Evolutionary conservation across 441 rosid genomes (phyloP).

Genomic region (Pelargonium citronellum): DNA sequence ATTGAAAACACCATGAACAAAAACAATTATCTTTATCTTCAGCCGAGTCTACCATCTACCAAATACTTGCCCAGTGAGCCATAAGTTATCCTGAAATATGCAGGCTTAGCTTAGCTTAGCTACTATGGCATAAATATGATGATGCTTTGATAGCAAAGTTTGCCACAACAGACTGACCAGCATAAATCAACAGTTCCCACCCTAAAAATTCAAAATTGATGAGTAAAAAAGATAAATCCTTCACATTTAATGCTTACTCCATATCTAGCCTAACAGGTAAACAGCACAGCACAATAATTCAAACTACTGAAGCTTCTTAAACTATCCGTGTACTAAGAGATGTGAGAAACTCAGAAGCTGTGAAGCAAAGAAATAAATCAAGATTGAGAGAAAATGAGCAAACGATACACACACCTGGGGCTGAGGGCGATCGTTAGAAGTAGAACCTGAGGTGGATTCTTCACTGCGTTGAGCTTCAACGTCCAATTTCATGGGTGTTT

Average conservation of each 20-base stretch:
- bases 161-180: not conserved
- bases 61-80: not conserved
- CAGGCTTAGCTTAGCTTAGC: not conserved
- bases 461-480: slow-evolving; percentile 19
- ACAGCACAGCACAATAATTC: not conserved
- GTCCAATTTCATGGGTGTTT: slow-evolving; percentile 11
- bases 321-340: not conserved
- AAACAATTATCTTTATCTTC: too few species aligned
- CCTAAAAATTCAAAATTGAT: not conserved
- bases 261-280: not conserved
- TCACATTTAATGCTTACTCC: not conserved
- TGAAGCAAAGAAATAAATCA: too few species aligned
- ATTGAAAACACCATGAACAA: too few species aligned
- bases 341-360: not conserved
- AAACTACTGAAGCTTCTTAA: too few species aligned
- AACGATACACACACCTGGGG: slow-evolving; percentile 17
- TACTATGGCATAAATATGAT: not conserved
- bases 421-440: slow-evolving; percentile 13
- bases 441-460: slow-evolving; percentile 16
- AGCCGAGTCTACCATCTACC: too few species aligned
- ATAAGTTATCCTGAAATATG: not conserved
- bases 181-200: not conserved
- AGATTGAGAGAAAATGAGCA: not conserved
- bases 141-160: not conserved
- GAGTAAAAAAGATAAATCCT: not conserved